These are phyloP conservation scores for Dictyostelium brefeldianum DNA, from an alignment of 78 protist species.

Conservation along the genomic window DNA sequence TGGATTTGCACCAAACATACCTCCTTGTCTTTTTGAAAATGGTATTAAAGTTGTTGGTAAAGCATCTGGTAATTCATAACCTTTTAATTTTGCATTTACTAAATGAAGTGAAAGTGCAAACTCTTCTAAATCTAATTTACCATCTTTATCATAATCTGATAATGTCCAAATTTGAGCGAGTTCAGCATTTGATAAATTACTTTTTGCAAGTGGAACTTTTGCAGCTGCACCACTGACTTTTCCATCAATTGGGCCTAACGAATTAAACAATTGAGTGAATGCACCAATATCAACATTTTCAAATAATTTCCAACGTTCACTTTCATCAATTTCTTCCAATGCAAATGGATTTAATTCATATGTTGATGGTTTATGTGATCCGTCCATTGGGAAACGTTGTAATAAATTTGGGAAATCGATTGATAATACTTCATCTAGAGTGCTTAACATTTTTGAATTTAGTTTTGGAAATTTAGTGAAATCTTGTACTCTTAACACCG, in stretches of 20 bases:
- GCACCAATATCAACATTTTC: slow-evolving; percentile 10
- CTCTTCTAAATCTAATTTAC: slow-evolving; percentile 79
- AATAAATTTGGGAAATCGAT: slow-evolving; percentile 82
- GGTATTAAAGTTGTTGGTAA: slow-evolving; percentile 79
- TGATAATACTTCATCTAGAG: slow-evolving; percentile 55
- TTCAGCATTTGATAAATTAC: slow-evolving; percentile 37
- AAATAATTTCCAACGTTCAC: slow-evolving; percentile 33
- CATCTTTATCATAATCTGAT: slow-evolving; percentile 81
- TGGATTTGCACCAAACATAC: slow-evolving; percentile 20
- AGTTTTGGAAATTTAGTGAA: slow-evolving; percentile 87
- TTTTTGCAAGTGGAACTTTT: slow-evolving; percentile 15
- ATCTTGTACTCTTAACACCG: slow-evolving; percentile 50
- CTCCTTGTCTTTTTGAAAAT: slow-evolving; percentile 70
- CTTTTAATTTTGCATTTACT: slow-evolving; percentile 19
- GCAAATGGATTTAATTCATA: slow-evolving; percentile 80
- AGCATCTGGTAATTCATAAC: slow-evolving; percentile 33
- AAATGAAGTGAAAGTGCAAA: slow-evolving; percentile 85
- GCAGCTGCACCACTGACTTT: slow-evolving; percentile 56
- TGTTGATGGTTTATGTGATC: slow-evolving; percentile 60
- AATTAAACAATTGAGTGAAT: slow-evolving; percentile 13
- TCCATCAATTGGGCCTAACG: slow-evolving; percentile 62
- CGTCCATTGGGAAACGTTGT: slow-evolving; percentile 76
- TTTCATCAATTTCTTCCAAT: slow-evolving; percentile 50
- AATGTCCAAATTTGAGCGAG: slow-evolving; percentile 67
- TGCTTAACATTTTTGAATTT: slow-evolving; percentile 31